phyloP scores from a whole-genome alignment of 2,329 filamentous ascomycete genomes.

The Rhinocladiella similis region DNA sequence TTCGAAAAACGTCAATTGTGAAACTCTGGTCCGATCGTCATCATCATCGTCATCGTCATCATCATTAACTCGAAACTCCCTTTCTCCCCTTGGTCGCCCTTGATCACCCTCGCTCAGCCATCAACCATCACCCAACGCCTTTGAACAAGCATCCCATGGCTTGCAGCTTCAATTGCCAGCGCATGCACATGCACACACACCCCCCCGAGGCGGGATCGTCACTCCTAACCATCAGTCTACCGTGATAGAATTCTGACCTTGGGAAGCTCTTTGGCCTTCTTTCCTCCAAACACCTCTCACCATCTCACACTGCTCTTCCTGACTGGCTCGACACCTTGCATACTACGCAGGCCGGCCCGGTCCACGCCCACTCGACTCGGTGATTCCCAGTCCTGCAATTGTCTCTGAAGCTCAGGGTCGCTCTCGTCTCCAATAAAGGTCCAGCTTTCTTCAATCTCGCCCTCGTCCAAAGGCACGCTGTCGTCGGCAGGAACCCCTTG shows the following conservation, averaged over 20 bases:
- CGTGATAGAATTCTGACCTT: no score
- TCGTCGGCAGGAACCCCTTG: constrained; percentile 29
- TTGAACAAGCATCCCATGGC: no score
- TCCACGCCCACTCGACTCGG: constrained; percentile 19
- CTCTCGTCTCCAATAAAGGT: constrained; percentile 75
- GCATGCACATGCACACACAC: no score
- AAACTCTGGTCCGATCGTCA: no score
- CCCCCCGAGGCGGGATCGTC: no score
- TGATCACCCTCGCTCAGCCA: no score
- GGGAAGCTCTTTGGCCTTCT: no score
- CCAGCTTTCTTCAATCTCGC: constrained; percentile 79
- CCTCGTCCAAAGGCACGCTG: constrained; percentile 37
- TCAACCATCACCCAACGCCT: no score
- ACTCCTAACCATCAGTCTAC: no score
- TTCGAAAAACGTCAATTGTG: not conserved
- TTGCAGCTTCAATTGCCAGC: no score
- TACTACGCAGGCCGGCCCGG: constrained; percentile 9
- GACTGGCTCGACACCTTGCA: constrained; percentile 23
- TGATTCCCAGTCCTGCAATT: constrained; percentile 33
- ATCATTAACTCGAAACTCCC: not conserved
- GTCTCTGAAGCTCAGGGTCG: constrained; percentile 45
- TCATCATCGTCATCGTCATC: not conserved
- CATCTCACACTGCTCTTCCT: constrained; percentile 17
- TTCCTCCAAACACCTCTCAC: not conserved
- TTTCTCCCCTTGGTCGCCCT: no score